Evolutionary conservation across 2,329 filamentous ascomycete species (phyloP), one percentile per base, ranked within the genome.

Genomic region (Apiospora hydei): DNA sequence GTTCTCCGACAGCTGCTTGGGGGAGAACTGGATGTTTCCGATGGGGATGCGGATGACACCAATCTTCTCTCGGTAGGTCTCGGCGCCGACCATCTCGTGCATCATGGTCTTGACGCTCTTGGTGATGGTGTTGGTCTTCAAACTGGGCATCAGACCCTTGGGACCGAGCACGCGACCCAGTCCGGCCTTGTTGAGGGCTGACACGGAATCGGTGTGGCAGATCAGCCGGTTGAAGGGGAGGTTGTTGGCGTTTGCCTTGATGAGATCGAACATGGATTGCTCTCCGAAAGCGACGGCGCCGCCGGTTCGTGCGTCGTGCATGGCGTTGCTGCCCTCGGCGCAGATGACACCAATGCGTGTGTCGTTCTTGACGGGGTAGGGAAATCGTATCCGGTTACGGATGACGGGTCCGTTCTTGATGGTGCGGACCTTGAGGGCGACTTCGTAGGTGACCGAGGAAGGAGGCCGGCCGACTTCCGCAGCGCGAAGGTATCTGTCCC

Each of bases 211-310:
- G 69, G 88, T 87, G 82, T 98, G 95, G 84, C 94, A 97, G 77
- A 99, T 90, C 74, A 95, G 93, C 71, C 94, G 88, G 81, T 98
- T 96, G 81, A 98, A 99, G 38, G 94, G 89, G 75, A 98, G 92
- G 51, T 91, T 89, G 57, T 93, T 95, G 68, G 89, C 34, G 86
- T 80, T 91, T 88, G 75, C 82, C 74, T 86, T 88, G 74, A 99
- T 91, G 70, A 90, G 87, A 70, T 94, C 90, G 80, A 99, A 98
- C 5, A 99, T 86, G 2, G 92, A 90, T 53, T 97, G 93, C 80
- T 98, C 93, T 74, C 96, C 96, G 0, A 95, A 94, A 4, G 96
- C 86, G 0, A 91, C 88, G 21, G 96, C 97, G 70, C 96, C 97
- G 0, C 93, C 93, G 13, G 89, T 88, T 46, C 88, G 88, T 4